Evolutionary conservation across 495 filamentous ascomycete species (phyloP), one percentile per base, ranked within the genome.

Genomic region (Xylaria sp.): DNA sequence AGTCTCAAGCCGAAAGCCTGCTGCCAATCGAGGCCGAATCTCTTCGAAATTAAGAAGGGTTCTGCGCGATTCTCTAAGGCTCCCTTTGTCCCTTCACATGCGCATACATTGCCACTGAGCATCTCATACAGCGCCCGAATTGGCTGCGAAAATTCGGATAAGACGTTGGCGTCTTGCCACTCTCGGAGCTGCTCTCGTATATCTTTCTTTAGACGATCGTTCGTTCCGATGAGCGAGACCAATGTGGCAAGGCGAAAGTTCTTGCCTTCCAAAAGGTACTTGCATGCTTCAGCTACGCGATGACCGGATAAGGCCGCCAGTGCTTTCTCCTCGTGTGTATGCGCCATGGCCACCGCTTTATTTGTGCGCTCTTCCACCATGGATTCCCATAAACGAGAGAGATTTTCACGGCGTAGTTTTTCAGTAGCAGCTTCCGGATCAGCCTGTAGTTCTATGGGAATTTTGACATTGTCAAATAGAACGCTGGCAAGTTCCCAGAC

Each of bases 101-200:
- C 87, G 68, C 92, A 90, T 33, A 92, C 88, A 72, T 97, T 96
- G 63, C 97, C 96, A 41, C 93, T 90, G 11, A 97, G 84, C 11
- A 99, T 85, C 76, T 96, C 94, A 76, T 97, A 99, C 59, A 99
- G 81, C 5, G 94, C 91, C 35, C 97, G 90, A 44, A 97, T 88
- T 15, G 92, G 88, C 72, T 96, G 90, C n/a, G 84, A 90, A 79
- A 98, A 91, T 78, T 99, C 96, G 14, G 94, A 92, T 35, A 95
- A 85, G 4, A 93, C 87, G 71, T 93, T 91, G 50, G 90, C 88
- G 19, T 92, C 88, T 43, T 90, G 88, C 96, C 96, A 99, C 61
- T 92, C 88, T 48, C 90, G 89, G 61, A 99, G 85, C 79, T 99
- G 96, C 43, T 88, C 84, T 26, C 83, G 81, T 77, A 97, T 91